Conservation (phyloP, 306 rosid species). For the Spatholobus suberectus region DNA sequence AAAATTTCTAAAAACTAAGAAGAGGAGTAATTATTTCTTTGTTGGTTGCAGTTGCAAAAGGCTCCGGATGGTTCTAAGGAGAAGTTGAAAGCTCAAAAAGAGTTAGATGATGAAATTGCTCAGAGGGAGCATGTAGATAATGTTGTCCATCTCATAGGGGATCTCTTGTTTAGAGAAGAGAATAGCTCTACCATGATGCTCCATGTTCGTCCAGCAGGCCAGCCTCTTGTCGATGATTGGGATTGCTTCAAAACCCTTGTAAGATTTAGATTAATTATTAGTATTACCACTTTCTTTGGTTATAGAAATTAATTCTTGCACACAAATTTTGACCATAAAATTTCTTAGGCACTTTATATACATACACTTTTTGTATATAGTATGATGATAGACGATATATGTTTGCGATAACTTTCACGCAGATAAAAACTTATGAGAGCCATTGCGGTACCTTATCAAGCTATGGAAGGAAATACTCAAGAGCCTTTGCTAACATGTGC, state of each 20-base stretch:
- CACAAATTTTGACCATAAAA: not conserved
- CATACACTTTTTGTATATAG: not conserved
- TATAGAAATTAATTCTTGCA: not conserved
- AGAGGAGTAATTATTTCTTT: not conserved
- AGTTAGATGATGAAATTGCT: slow-evolving; percentile 45
- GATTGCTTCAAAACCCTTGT: slow-evolving; percentile 62
- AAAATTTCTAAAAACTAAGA: not conserved
- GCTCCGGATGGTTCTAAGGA: slow-evolving; percentile 46
- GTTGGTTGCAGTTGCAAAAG: slow-evolving; percentile 45
- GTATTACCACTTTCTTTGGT: not conserved
- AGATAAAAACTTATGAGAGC: slow-evolving; percentile 45
- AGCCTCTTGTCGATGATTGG: slow-evolving; percentile 74
- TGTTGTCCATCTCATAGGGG: slow-evolving; percentile 40
- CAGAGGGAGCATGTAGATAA: slow-evolving; percentile 48
- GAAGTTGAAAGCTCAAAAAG: slow-evolving; percentile 51
- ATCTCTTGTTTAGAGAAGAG: slow-evolving; percentile 53
- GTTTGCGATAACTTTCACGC: not conserved
- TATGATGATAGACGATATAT: not conserved
- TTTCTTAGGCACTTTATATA: not conserved
- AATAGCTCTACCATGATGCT: slow-evolving; percentile 36
- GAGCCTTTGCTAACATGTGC: slow-evolving; percentile 51
- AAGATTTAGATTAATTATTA: slow-evolving; percentile 31
- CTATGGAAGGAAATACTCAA: slow-evolving; percentile 43
- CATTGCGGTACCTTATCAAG: slow-evolving; percentile 36
- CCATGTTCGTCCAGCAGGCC: slow-evolving; percentile 53